These are phyloP conservation scores for Wilcoxina mikolae DNA, from an alignment of 495 filamentous ascomycete species.

Conservation along the genomic window DNA sequence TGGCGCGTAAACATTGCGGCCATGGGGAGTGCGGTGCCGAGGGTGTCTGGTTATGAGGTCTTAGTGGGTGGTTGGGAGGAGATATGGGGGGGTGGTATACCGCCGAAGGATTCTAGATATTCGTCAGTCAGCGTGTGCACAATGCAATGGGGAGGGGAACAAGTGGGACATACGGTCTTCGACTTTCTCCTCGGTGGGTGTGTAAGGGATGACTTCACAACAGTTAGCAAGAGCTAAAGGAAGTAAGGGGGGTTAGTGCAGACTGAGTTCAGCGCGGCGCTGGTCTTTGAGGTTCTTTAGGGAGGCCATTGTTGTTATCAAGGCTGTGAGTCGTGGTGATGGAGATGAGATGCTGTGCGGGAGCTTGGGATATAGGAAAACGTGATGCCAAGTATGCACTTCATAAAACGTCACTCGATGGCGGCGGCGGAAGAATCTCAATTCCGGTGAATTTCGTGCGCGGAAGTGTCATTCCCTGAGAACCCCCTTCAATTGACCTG, in stretches of 20 bases:
- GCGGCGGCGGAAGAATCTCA: no score
- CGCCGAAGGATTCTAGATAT: slow-evolving; percentile 6
- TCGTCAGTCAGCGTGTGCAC: no score
- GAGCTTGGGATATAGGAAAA: background rate
- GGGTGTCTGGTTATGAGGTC: slow-evolving; percentile 15
- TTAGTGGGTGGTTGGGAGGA: background rate
- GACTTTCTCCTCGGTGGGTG: slow-evolving; percentile 14
- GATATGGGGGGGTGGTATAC: slow-evolving; percentile 11
- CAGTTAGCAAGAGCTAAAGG: slow-evolving; percentile 1
- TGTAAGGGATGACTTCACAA: slow-evolving; percentile 24
- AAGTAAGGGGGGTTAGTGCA: background rate
- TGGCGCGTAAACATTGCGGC: slow-evolving; percentile 30
- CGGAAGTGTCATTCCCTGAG: no score
- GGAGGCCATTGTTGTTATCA: background rate
- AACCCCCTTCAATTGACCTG: no score
- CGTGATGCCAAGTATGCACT: background rate
- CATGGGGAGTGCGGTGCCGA: slow-evolving; percentile 26
- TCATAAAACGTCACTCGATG: background rate
- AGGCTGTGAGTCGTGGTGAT: background rate
- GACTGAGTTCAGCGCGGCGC: slow-evolving; percentile 26
- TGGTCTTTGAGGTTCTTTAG: slow-evolving; percentile 24
- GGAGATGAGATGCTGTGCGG: background rate
- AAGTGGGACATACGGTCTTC: slow-evolving; percentile 24
- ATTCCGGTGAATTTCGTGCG: no score
- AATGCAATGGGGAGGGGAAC: background rate